A percentile compares a stretch with the other conserved stretches of the same genome.
Conservation (phyloP, 345 rosid species). For the Eucalyptus decipiens region DNA sequence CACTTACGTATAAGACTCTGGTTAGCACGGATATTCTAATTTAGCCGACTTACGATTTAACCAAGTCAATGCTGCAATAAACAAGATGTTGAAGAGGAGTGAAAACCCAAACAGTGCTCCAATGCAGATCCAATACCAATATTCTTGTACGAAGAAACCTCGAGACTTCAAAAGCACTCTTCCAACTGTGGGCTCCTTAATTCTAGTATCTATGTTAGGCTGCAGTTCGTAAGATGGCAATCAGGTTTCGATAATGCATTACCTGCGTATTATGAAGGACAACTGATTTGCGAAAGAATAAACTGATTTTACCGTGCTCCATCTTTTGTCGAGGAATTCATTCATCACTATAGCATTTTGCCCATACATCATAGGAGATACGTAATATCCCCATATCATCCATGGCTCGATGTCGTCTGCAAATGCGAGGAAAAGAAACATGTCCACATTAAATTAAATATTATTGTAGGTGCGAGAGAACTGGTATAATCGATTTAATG, state of each 20-base stretch:
- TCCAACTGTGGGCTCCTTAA: conserved; percentile 27
- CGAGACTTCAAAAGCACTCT: conserved; percentile 40
- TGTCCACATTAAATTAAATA: background rate
- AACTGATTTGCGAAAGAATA: background rate
- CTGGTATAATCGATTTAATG: background rate
- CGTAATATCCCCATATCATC: conserved; percentile 74
- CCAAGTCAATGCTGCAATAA: conserved; percentile 44
- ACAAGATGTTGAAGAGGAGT: conserved; percentile 54
- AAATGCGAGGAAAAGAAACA: background rate
- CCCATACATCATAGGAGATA: conserved; percentile 88
- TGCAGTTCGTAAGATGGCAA: background rate
- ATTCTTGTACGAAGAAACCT: conserved; percentile 47
- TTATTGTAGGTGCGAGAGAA: background rate
- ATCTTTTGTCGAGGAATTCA: conserved; percentile 71
- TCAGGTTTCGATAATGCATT: background rate
- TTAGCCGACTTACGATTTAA: conserved; percentile 50
- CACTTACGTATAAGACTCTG: too few species aligned
- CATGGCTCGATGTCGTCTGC: conserved; percentile 54
- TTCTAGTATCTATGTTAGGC: conserved; percentile 30
- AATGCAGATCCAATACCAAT: conserved; percentile 70
- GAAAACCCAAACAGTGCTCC: conserved; percentile 62
- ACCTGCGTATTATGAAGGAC: background rate
- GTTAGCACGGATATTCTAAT: background rate
- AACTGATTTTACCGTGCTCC: conserved; percentile 44
- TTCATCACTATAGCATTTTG: conserved; percentile 74